phyloP scores from a whole-genome alignment of 345 rosid genomes.

The Chamaenerion angustifolium region DNA sequence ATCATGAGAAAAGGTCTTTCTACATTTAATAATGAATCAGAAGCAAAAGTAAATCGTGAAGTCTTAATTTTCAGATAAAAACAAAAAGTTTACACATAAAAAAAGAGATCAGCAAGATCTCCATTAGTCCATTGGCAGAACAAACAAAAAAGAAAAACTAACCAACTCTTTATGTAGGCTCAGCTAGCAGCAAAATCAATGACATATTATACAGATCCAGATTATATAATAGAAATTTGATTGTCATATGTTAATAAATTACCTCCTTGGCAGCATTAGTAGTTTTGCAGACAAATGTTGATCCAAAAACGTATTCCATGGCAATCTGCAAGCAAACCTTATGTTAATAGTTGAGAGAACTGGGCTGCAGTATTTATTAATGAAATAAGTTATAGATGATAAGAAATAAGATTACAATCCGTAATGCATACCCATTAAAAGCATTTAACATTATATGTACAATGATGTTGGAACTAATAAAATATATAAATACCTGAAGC shows the following conservation, averaged over 20 bases:
- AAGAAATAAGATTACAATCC: neutral
- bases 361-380: too few species aligned
- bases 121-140: neutral
- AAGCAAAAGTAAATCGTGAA: too few species aligned
- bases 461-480: too few species aligned
- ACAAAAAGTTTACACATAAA: too few species aligned
- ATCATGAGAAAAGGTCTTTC: too few species aligned
- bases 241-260: conserved; percentile 5
- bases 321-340: conserved; percentile 51
- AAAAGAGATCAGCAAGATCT: too few species aligned
- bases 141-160: neutral
- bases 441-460: neutral
- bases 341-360: too few species aligned
- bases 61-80: too few species aligned
- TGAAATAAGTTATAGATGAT: neutral
- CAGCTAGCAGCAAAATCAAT: neutral
- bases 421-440: neutral
- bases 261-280: conserved; percentile 86
- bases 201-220: too few species aligned
- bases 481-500: conserved; percentile 35
- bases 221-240: too few species aligned
- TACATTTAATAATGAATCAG: too few species aligned
- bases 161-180: neutral
- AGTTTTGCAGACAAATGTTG: conserved; percentile 86
- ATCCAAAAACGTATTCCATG: conserved; percentile 90